Evolutionary conservation across 805 yeast species (phyloP).

Genomic region (Candida loeiensis): DNA sequence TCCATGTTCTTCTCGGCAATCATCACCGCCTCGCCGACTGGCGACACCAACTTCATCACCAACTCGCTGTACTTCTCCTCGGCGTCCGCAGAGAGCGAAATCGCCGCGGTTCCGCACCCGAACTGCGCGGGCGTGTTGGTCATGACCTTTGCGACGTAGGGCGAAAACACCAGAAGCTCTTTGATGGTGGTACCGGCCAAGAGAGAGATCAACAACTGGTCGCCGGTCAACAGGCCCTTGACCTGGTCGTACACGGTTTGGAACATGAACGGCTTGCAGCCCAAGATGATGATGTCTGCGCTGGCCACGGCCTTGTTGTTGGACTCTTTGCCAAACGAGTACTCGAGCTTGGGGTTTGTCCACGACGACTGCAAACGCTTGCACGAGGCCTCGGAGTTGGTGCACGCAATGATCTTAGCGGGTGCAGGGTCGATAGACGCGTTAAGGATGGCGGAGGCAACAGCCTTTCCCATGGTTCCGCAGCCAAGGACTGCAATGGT

Average conservation of each 20-base stretch:
- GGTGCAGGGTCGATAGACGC: constrained; percentile 55
- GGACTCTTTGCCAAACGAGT: constrained; percentile 37
- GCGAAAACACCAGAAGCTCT: constrained; percentile 53
- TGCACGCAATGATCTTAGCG: constrained; percentile 72
- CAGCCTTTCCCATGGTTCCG: constrained; percentile 96
- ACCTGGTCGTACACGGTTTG: constrained; percentile 56
- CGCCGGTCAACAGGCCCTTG: constrained; percentile 42
- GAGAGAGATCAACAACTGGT: constrained; percentile 67
- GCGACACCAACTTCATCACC: constrained; percentile 51
- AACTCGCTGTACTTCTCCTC: constrained; percentile 39
- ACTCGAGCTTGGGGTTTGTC: constrained; percentile 42
- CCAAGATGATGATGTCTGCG: constrained; percentile 73
- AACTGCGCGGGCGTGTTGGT: constrained; percentile 94
- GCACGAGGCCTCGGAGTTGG: constrained; percentile 48
- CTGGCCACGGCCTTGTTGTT: constrained; percentile 58
- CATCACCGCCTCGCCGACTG: constrained; percentile 64
- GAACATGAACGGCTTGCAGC: constrained; percentile 84
- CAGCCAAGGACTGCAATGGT: constrained; percentile 82
- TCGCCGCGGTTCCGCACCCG: constrained; percentile 92
- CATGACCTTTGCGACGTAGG: constrained; percentile 84
- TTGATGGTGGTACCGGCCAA: constrained; percentile 91
- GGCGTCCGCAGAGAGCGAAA: constrained; percentile 64
- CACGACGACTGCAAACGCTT: constrained; percentile 41
- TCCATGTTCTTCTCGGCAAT: constrained; percentile 92
- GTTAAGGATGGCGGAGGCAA: constrained; percentile 70